phyloP scores from a whole-genome alignment of 1,139 yeast genomes.

The Saccharomycopsis hybrid region DNA sequence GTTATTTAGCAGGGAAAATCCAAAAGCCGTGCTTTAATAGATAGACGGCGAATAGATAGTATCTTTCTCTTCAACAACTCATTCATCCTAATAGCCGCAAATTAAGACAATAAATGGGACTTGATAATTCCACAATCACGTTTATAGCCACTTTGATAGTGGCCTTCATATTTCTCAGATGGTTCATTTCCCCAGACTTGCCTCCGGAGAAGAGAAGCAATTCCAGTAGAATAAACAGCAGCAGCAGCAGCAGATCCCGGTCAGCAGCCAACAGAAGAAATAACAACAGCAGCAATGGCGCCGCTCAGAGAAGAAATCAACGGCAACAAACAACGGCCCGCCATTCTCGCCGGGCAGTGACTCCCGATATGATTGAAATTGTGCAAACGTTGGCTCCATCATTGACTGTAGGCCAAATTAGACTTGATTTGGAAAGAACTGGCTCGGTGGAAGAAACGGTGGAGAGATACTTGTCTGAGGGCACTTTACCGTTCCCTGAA shows the following conservation, averaged over 20 bases:
- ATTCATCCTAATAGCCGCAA: too few relatives aligned
- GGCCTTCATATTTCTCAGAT: slow-evolving; percentile 52
- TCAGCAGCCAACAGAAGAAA: slow-evolving; percentile 1
- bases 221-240: too few relatives aligned
- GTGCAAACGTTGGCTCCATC: slow-evolving; percentile 81
- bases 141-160: slow-evolving; percentile 43
- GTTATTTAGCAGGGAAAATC: too few relatives aligned
- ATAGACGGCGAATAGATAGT: too few relatives aligned
- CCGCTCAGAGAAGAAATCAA: background rate
- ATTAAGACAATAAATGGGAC: background rate
- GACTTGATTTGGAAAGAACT: slow-evolving; percentile 53
- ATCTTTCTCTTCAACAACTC: too few relatives aligned
- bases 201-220: slow-evolving; percentile 8
- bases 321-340: slow-evolving; percentile 13
- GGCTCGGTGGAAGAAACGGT: slow-evolving; percentile 81
- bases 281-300: background rate
- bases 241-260: slow-evolving; percentile 17
- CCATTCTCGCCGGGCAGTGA: slow-evolving; percentile 49
- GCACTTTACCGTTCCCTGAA: slow-evolving; percentile 66
- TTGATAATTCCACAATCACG: slow-evolving; percentile 50
- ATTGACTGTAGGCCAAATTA: slow-evolving; percentile 63
- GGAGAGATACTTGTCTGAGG: slow-evolving; percentile 58
- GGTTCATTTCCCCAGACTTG: slow-evolving; percentile 54
- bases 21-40: too few relatives aligned
- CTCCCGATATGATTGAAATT: slow-evolving; percentile 75